phyloP scores from a whole-genome alignment of 2,329 filamentous ascomycete genomes.

The Diaporthe sp. region DNA sequence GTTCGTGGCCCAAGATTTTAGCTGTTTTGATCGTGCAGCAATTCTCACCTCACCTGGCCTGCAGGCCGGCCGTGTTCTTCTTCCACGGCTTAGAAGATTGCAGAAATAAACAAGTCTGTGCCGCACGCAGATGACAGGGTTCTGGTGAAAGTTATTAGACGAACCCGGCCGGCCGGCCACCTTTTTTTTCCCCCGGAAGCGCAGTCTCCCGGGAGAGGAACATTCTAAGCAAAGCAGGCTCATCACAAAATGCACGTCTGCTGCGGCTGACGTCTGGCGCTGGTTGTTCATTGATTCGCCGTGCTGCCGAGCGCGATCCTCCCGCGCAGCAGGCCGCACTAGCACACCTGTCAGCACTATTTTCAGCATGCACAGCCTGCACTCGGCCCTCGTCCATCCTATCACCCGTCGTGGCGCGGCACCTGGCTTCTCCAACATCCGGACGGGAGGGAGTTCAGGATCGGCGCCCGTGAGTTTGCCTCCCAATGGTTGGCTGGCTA shows the following conservation, averaged over 20 bases:
- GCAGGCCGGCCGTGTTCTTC: background rate
- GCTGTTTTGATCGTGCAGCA: background rate
- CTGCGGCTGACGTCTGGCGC: background rate
- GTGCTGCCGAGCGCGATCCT: constrained; percentile 10
- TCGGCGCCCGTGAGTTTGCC: background rate
- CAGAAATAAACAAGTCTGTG: constrained; percentile 2
- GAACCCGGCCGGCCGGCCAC: background rate
- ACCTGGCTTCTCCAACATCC: constrained; percentile 25
- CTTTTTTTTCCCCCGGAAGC: background rate
- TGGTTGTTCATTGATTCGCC: background rate
- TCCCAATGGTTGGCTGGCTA: background rate
- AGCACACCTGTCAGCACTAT: constrained; percentile 9
- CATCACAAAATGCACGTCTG: background rate
- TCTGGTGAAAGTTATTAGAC: background rate
- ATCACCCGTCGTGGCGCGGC: constrained; percentile 20
- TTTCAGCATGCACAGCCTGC: constrained; percentile 24
- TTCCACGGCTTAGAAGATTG: background rate
- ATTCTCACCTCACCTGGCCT: background rate
- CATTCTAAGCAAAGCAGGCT: background rate
- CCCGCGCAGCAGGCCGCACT: constrained; percentile 11
- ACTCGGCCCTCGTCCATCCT: background rate
- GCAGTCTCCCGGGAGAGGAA: background rate
- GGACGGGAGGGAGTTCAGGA: background rate
- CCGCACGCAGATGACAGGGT: background rate
- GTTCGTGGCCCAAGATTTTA: background rate